phyloP scores from a whole-genome alignment of 768 basidiomycete species.

The Suillus variegatus region DNA sequence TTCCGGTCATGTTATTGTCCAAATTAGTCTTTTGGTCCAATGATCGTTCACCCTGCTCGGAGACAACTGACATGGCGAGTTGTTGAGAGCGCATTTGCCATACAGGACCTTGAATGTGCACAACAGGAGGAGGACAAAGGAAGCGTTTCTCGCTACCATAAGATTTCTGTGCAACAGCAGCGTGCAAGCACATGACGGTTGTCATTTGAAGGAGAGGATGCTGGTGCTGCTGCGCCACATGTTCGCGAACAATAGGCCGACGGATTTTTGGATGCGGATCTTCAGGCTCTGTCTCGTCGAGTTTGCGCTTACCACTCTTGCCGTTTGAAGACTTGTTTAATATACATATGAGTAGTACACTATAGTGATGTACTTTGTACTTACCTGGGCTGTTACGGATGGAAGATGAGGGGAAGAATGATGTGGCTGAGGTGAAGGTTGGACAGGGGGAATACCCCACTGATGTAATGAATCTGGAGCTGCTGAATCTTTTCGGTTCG shows the following conservation, averaged over 20 bases:
- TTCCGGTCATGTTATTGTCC: slow-evolving; percentile 82
- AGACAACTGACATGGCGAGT: slow-evolving; percentile 83
- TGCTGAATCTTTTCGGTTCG: slow-evolving; percentile 33
- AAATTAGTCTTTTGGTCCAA: slow-evolving; percentile 83
- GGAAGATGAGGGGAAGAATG: slow-evolving; percentile 29
- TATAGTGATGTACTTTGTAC: slow-evolving; percentile 21
- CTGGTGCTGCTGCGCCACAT: slow-evolving; percentile 52
- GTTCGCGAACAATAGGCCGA: slow-evolving; percentile 82
- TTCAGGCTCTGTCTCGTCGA: slow-evolving; percentile 60
- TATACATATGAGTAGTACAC: slow-evolving; percentile 20
- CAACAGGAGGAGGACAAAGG: slow-evolving; percentile 90
- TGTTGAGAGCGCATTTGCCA: slow-evolving; percentile 82
- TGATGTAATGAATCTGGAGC: slow-evolving; percentile 33
- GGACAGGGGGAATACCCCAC: slow-evolving; percentile 36
- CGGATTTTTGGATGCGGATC: slow-evolving; percentile 79
- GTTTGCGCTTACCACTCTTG: slow-evolving; percentile 70
- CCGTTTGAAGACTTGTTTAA: slow-evolving; percentile 29
- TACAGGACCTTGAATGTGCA: slow-evolving; percentile 88
- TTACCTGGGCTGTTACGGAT: slow-evolving; percentile 41
- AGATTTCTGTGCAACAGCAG: slow-evolving; percentile 93
- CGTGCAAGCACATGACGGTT: slow-evolving; percentile 86
- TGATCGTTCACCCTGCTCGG: slow-evolving; percentile 79
- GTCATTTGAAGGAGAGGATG: slow-evolving; percentile 84
- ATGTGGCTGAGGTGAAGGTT: slow-evolving; percentile 29
- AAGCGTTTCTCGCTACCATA: slow-evolving; percentile 96